Evolutionary conservation across 306 rosid genomes (phyloP).

Genomic region (Crotalaria pallida): DNA sequence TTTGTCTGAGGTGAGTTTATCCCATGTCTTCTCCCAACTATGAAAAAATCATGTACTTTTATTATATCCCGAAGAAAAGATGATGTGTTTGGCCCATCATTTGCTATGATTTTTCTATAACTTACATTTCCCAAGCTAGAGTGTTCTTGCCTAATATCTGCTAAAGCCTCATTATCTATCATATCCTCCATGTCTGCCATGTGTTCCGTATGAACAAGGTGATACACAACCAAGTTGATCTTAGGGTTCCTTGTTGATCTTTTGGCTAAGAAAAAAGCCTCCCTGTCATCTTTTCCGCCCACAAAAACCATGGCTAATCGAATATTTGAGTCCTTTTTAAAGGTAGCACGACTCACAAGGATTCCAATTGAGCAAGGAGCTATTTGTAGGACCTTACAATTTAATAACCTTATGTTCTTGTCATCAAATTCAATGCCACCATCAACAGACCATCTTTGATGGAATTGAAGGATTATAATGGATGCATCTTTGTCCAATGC

Average conservation of each 20-base stretch:
- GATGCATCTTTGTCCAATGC: conserved; percentile 56
- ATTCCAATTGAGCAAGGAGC: conserved; percentile 60
- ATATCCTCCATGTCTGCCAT: conserved; percentile 15
- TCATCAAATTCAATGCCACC: too few species aligned
- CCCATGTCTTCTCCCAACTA: conserved; percentile 50
- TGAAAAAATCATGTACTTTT: conserved; percentile 35
- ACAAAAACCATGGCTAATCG: too few species aligned
- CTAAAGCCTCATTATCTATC: conserved; percentile 9
- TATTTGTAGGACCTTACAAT: conserved; percentile 30
- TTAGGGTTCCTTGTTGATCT: conserved; percentile 24
- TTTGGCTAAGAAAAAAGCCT: conserved; percentile 45
- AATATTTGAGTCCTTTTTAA: neutral
- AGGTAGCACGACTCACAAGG: conserved; percentile 29
- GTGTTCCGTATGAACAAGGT: neutral
- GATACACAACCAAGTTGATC: conserved; percentile 32
- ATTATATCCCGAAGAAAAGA: conserved; percentile 22
- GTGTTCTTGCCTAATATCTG: neutral
- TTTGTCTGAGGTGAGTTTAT: conserved; percentile 30
- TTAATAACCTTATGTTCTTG: conserved; percentile 31
- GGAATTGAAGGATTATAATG: too few species aligned
- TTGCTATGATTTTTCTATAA: conserved; percentile 4
- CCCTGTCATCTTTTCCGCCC: conserved; percentile 53
- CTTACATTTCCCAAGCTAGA: neutral
- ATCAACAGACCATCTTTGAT: too few species aligned
- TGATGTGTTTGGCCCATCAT: conserved; percentile 33